Evolutionary conservation across 1,284 basidiomycete genomes (phyloP).

Genomic region (Ceratorhiza oryzae-sativae): DNA sequence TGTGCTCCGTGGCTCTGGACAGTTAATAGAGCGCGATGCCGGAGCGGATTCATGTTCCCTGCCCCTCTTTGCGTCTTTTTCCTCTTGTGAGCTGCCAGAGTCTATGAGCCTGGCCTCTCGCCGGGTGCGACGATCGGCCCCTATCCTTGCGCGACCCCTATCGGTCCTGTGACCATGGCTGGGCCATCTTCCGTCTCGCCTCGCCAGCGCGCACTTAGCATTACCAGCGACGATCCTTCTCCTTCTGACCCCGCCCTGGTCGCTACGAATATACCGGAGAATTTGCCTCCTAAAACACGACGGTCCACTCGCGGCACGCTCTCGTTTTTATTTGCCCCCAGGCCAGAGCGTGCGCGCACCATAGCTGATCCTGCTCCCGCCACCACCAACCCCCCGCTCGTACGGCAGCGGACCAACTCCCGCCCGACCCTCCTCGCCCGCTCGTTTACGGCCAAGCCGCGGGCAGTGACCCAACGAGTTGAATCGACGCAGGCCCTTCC

Average conservation of each 20-base stretch:
- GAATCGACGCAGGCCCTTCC: conserved; percentile 14
- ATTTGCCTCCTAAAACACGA: conserved; percentile 22
- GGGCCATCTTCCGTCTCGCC: conserved; percentile 10
- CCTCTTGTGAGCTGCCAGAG: conserved; percentile 7
- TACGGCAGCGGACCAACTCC: no score
- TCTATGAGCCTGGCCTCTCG: conserved; percentile 32
- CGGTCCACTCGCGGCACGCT: conserved; percentile 1
- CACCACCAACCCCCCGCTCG: no score
- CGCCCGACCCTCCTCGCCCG: not conserved
- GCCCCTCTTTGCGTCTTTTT: not conserved
- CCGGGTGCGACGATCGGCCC: conserved; percentile 34
- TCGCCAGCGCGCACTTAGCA: conserved; percentile 15
- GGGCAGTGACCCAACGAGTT: conserved; percentile 10
- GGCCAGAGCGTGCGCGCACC: conserved; percentile 2
- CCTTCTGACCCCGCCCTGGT: not conserved
- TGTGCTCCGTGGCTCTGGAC: conserved; percentile 3
- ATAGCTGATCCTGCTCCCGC: not conserved
- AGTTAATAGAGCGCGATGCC: not conserved
- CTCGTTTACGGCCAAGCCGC: conserved; percentile 10
- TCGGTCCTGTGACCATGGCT: conserved; percentile 14
- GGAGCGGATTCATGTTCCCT: not conserved
- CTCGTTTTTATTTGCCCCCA: conserved; percentile 10
- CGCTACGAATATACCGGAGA: no score
- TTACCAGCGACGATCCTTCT: not conserved
- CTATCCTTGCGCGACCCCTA: conserved; percentile 11